These are phyloP conservation scores for Astragalus membranaceus DNA, from an alignment of 306 rosid species.

Conservation along the genomic window DNA sequence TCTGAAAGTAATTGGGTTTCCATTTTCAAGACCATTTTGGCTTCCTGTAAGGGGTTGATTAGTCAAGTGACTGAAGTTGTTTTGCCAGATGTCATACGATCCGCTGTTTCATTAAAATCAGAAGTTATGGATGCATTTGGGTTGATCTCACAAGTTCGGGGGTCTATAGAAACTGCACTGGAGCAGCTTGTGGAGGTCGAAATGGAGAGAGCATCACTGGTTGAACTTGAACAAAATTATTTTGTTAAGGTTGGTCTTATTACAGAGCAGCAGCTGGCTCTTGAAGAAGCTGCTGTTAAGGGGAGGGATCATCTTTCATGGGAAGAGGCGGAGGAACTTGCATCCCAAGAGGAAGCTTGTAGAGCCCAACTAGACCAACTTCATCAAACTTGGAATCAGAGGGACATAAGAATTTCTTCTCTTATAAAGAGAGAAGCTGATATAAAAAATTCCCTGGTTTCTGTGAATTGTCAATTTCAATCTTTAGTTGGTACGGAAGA, in stretches of 20 bases:
- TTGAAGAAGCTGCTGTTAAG: constrained; percentile 85
- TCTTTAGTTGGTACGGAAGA: constrained; percentile 49
- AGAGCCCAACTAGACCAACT: constrained; percentile 85
- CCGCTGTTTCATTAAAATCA: constrained; percentile 71
- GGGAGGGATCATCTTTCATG: constrained; percentile 95
- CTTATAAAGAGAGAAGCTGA: constrained; percentile 82
- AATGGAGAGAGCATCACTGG: constrained; percentile 67
- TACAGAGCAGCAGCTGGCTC: constrained; percentile 88
- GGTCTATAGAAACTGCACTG: constrained; percentile 71
- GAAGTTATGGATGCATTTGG: constrained; percentile 95
- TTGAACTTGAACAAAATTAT: constrained; percentile 83
- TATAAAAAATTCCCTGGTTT: constrained; percentile 61
- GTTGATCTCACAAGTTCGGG: constrained; percentile 81
- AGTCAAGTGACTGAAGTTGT: constrained; percentile 77
- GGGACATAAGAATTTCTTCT: constrained; percentile 59
- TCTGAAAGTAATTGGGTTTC: constrained; percentile 72
- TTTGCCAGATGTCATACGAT: constrained; percentile 69
- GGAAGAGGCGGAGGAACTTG: constrained; percentile 99
- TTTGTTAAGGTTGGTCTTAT: constrained; percentile 78
- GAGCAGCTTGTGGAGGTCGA: constrained; percentile 83
- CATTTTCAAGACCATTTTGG: constrained; percentile 53
- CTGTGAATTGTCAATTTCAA: constrained; percentile 62
- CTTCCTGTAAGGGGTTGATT: constrained; percentile 58
- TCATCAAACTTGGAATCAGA: constrained; percentile 88
- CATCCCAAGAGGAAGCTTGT: constrained; percentile 94